These are phyloP conservation scores for Echinochloa phyllopogon DNA, from an alignment of 176 grass and related monocot genomes.

Conservation along the genomic window DNA sequence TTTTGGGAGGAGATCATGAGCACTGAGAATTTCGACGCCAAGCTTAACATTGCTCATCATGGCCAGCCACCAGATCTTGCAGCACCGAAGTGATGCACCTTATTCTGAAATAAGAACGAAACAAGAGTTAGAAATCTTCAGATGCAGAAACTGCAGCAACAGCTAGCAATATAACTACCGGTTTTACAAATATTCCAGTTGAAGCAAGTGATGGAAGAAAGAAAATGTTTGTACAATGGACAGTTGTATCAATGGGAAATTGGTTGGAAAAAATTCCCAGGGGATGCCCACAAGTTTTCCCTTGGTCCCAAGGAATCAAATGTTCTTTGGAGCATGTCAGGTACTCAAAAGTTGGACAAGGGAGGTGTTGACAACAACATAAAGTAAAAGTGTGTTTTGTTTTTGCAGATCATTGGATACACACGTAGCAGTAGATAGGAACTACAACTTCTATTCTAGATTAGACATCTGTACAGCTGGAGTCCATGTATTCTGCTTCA, in stretches of 20 bases:
- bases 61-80: not conserved
- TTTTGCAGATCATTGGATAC: constrained; percentile 24
- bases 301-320: constrained; percentile 46
- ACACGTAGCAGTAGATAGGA: not conserved
- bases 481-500: constrained; percentile 26
- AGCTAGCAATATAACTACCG: constrained; percentile 4
- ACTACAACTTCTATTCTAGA: not conserved
- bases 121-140: constrained; percentile 6
- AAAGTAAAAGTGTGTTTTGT: not conserved
- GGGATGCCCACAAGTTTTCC: constrained; percentile 42
- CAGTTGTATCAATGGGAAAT: constrained; percentile 23
- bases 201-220: not conserved
- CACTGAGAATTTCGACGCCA: constrained; percentile 72
- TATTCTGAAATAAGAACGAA: constrained; percentile 43
- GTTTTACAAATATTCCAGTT: constrained; percentile 1
- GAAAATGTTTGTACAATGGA: not conserved
- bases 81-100: not conserved
- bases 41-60: constrained; percentile 75
- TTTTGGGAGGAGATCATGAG: constrained; percentile 72
- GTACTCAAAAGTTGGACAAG: constrained; percentile 10
- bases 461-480: constrained; percentile 18
- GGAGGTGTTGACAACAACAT: constrained; percentile 28
- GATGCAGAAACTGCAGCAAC: constrained; percentile 20
- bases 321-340: constrained; percentile 16
- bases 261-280: constrained; percentile 21